These are phyloP conservation scores for Passalora sequoiae DNA, from an alignment of 2,329 filamentous ascomycete genomes.

Conservation along the genomic window DNA sequence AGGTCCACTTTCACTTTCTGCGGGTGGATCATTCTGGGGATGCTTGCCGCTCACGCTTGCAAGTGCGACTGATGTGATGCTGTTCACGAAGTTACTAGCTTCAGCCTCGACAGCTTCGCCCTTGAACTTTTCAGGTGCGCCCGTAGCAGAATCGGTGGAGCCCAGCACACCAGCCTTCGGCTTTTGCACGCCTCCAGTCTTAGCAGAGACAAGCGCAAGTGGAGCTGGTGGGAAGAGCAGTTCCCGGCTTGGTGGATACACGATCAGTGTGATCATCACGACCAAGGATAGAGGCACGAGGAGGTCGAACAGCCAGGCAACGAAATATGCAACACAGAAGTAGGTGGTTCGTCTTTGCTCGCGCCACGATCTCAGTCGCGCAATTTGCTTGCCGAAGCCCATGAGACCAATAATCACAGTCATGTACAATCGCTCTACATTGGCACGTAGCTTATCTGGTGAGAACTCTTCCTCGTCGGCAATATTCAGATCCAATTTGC, in stretches of 20 bases:
- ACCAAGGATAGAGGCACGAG: slow-evolving; percentile 57
- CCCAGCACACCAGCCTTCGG: slow-evolving; percentile 70
- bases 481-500: slow-evolving; percentile 71
- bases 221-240: slow-evolving; percentile 73
- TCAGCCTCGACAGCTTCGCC: slow-evolving; percentile 81
- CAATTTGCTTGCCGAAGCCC: slow-evolving; percentile 66
- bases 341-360: slow-evolving; percentile 63
- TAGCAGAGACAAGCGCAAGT: slow-evolving; percentile 63
- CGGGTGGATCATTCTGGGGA: slow-evolving; percentile 59
- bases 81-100: slow-evolving; percentile 72
- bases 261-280: slow-evolving; percentile 60
- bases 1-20: slow-evolving; percentile 32
- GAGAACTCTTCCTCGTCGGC: slow-evolving; percentile 80
- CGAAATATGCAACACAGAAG: slow-evolving; percentile 58
- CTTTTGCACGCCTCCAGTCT: slow-evolving; percentile 70
- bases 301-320: slow-evolving; percentile 70
- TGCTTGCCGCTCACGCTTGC: slow-evolving; percentile 73
- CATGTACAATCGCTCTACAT: slow-evolving; percentile 76
- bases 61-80: slow-evolving; percentile 65
- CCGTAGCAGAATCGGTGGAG: slow-evolving; percentile 70
- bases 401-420: slow-evolving; percentile 66
- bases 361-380: slow-evolving; percentile 71
- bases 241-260: slow-evolving; percentile 57
- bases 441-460: slow-evolving; percentile 73
- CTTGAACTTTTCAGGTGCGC: slow-evolving; percentile 75